Conservation (phyloP, 805 yeast genomes). For the Lipomyces chichibuensis region DNA sequence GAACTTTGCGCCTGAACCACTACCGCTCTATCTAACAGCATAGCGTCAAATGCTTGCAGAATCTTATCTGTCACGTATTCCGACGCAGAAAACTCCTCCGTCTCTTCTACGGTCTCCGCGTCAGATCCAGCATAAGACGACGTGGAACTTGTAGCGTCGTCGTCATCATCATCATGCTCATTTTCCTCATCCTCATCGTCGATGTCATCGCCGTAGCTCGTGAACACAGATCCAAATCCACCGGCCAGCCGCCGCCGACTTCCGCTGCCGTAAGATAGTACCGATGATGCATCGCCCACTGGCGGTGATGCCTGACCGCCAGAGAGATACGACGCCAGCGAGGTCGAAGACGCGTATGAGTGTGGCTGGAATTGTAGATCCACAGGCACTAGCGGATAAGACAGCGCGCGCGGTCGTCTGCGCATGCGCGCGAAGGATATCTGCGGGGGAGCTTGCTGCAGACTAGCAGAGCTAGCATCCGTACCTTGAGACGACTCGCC, state of each 20-base stretch:
- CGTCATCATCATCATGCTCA: conserved; percentile 8
- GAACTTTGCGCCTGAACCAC: conserved; percentile 34
- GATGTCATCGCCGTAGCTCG: background rate
- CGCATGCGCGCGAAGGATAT: conserved; percentile 4
- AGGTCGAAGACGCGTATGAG: conserved; percentile 19
- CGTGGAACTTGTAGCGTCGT: conserved; percentile 26
- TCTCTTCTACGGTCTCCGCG: conserved; percentile 25
- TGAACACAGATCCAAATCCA: conserved; percentile 4
- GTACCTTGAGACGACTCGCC: conserved; percentile 27
- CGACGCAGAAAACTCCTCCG: conserved; percentile 24
- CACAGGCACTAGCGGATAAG: conserved; percentile 28
- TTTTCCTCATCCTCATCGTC: conserved; percentile 13
- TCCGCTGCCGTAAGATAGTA: conserved; percentile 29
- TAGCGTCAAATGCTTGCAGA: conserved; percentile 31
- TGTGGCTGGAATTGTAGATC: conserved; percentile 17
- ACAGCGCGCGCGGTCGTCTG: conserved; percentile 31
- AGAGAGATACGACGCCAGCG: conserved; percentile 10
- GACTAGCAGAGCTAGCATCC: background rate
- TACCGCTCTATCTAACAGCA: conserved; percentile 31
- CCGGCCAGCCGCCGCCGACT: conserved; percentile 9
- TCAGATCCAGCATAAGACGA: conserved; percentile 36
- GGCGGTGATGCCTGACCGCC: conserved; percentile 16
- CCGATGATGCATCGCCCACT: conserved; percentile 20
- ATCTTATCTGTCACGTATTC: conserved; percentile 33
- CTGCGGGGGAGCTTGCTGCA: background rate